Conservation (phyloP, 768 basidiomycete species). For the Boletales sp. region DNA sequence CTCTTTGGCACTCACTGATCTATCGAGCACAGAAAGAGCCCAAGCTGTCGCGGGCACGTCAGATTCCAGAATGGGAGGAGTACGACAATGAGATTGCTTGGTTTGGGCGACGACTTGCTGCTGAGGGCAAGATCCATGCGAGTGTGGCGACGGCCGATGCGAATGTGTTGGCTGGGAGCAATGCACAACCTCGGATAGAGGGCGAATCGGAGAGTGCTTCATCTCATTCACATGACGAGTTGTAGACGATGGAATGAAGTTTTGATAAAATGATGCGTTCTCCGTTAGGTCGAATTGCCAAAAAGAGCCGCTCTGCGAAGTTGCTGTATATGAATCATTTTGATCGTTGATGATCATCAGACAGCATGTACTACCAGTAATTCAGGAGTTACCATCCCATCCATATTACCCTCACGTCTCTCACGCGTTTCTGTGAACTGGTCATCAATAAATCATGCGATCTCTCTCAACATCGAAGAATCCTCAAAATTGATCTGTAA, state of each 20-base stretch:
- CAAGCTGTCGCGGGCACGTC: slow-evolving; percentile 86
- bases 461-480: too few species aligned
- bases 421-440: too few species aligned
- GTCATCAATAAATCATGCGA: too few species aligned
- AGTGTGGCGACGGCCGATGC: slow-evolving; percentile 65
- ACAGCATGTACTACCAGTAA: too few species aligned
- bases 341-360: too few species aligned
- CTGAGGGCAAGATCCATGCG: slow-evolving; percentile 66
- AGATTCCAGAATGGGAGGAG: slow-evolving; percentile 96
- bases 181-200: slow-evolving; percentile 23
- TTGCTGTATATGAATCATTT: too few species aligned
- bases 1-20: not conserved
- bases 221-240: slow-evolving; percentile 14
- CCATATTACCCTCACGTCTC: too few species aligned
- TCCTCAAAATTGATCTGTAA: too few species aligned
- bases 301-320: too few species aligned
- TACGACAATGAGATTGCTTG: slow-evolving; percentile 89
- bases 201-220: not conserved
- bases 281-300: too few species aligned
- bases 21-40: slow-evolving; percentile 79
- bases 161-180: slow-evolving; percentile 58
- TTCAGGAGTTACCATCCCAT: too few species aligned
- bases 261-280: too few species aligned
- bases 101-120: slow-evolving; percentile 71
- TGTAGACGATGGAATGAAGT: slow-evolving; percentile 6